Percentiles rank a stretch among this genome's conserved stretches.
These are phyloP conservation scores for Acanthamoeba rhysodes DNA, from an alignment of 208 protist genomes.

Conservation along the genomic window DNA sequence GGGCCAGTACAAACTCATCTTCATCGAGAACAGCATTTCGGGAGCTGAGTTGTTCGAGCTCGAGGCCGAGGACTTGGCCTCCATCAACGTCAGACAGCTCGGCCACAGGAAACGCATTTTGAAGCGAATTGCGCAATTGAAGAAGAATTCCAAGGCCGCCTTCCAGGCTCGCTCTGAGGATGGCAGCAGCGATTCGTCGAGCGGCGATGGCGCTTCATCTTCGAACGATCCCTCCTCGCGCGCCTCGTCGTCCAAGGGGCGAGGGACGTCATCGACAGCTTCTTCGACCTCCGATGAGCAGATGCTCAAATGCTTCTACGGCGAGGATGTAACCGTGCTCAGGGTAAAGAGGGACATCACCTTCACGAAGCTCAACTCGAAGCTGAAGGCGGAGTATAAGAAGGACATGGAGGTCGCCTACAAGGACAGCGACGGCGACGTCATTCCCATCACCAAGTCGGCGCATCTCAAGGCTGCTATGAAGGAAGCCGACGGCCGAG, in stretches of 20 bases:
- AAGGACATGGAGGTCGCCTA: slow-evolving; percentile 73
- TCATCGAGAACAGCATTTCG: slow-evolving; percentile 76
- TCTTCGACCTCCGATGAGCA: slow-evolving; percentile 30
- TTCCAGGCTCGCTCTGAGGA: slow-evolving; percentile 62
- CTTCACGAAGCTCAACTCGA: slow-evolving; percentile 35
- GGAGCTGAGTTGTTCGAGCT: slow-evolving; percentile 73
- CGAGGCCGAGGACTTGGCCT: slow-evolving; percentile 64
- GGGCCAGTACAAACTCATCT: slow-evolving; percentile 70
- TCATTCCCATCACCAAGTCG: slow-evolving; percentile 72
- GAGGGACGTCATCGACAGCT: background rate
- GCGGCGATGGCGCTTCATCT: background rate
- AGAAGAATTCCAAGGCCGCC: slow-evolving; percentile 70
- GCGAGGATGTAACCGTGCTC: slow-evolving; percentile 65
- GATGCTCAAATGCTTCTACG: slow-evolving; percentile 70
- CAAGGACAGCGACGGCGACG: slow-evolving; percentile 68
- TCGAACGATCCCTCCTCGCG: slow-evolving; percentile 15
- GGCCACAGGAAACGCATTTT: slow-evolving; percentile 72
- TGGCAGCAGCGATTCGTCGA: background rate
- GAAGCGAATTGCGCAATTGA: slow-evolving; percentile 66
- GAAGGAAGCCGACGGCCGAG: background rate
- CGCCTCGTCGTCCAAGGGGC: background rate
- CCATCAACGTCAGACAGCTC: slow-evolving; percentile 67
- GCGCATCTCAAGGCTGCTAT: slow-evolving; percentile 61
- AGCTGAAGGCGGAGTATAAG: slow-evolving; percentile 62
- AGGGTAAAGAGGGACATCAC: slow-evolving; percentile 61